These are phyloP conservation scores for Fusarium sp. DNA, from an alignment of 2,329 filamentous ascomycete species.

Conservation along the genomic window DNA sequence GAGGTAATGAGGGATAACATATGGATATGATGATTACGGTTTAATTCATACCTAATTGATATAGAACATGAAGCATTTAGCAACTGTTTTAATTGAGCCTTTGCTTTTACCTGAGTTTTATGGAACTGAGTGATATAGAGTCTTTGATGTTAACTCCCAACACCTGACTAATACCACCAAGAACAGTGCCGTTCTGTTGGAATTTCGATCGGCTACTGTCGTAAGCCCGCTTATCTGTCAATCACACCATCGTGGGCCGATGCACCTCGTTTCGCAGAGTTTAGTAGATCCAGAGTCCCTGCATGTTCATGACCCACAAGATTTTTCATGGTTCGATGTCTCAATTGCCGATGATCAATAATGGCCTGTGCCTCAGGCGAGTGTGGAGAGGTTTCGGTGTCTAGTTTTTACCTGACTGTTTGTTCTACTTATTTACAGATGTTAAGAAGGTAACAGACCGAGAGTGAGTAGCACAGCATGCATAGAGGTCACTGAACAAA, in stretches of 20 bases:
- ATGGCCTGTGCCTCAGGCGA: constrained; percentile 29
- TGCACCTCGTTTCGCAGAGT: neutral
- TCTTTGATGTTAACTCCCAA: neutral
- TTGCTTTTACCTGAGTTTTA: neutral
- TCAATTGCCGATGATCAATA: neutral
- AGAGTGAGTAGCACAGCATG: neutral
- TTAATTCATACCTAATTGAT: constrained; percentile 13
- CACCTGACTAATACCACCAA: neutral
- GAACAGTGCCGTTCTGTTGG: neutral
- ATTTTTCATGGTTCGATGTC: constrained; percentile 10
- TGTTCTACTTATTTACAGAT: neutral
- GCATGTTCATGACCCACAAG: neutral
- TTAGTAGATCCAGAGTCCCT: constrained; percentile 4
- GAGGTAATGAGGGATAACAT: constrained; percentile 13
- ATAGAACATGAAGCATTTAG: constrained; percentile 18
- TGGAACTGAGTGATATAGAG: neutral
- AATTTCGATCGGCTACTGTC: neutral
- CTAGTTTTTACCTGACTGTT: neutral
- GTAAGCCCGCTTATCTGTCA: constrained; percentile 14
- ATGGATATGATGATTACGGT: constrained; percentile 33
- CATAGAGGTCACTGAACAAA: neutral
- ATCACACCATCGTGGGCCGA: constrained; percentile 16
- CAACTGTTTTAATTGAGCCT: neutral
- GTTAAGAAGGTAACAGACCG: neutral
- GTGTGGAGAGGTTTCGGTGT: neutral